A percentile compares a stretch with the other conserved stretches of the same genome.
phyloP scores from a whole-genome alignment of 805 yeast genomes.

The Candida schatavii region DNA sequence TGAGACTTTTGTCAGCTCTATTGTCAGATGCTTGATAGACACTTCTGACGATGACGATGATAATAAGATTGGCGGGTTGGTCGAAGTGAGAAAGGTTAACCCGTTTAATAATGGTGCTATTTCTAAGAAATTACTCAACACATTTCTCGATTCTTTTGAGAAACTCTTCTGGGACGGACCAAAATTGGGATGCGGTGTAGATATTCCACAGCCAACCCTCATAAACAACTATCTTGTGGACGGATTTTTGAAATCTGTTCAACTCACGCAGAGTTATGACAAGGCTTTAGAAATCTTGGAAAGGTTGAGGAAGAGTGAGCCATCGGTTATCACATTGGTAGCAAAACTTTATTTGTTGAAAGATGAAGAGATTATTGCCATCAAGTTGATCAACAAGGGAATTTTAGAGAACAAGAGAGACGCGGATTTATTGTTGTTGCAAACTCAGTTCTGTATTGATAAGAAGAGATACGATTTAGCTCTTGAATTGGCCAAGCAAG shows the following conservation, averaged over 20 bases:
- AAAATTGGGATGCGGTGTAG: slow-evolving; percentile 61
- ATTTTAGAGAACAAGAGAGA: slow-evolving; percentile 50
- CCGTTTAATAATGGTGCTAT: slow-evolving; percentile 57
- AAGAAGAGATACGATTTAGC: slow-evolving; percentile 57
- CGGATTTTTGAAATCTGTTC: slow-evolving; percentile 62
- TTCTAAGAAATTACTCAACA: slow-evolving; percentile 38
- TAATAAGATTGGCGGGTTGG: slow-evolving; percentile 54
- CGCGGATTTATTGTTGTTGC: slow-evolving; percentile 51
- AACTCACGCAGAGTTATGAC: slow-evolving; percentile 62
- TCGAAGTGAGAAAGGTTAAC: slow-evolving; percentile 79
- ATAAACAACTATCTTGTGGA: slow-evolving; percentile 71
- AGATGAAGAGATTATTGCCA: slow-evolving; percentile 60
- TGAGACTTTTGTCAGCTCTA: slow-evolving; percentile 62
- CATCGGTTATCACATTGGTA: slow-evolving; percentile 55
- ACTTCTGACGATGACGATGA: slow-evolving; percentile 71
- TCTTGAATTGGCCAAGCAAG: slow-evolving; percentile 54
- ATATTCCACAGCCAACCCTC: slow-evolving; percentile 64
- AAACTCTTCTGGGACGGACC: slow-evolving; percentile 63
- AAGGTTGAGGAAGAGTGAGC: slow-evolving; percentile 50
- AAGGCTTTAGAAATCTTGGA: slow-evolving; percentile 58
- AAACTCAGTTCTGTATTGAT: slow-evolving; percentile 54
- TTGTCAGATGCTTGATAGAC: slow-evolving; percentile 70
- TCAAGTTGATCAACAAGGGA: slow-evolving; percentile 51
- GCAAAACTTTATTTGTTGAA: slow-evolving; percentile 52
- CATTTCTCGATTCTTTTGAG: slow-evolving; percentile 65